Evolutionary conservation across 805 yeast species (phyloP).

Genomic region (Saccharomyces cerevisiae): DNA sequence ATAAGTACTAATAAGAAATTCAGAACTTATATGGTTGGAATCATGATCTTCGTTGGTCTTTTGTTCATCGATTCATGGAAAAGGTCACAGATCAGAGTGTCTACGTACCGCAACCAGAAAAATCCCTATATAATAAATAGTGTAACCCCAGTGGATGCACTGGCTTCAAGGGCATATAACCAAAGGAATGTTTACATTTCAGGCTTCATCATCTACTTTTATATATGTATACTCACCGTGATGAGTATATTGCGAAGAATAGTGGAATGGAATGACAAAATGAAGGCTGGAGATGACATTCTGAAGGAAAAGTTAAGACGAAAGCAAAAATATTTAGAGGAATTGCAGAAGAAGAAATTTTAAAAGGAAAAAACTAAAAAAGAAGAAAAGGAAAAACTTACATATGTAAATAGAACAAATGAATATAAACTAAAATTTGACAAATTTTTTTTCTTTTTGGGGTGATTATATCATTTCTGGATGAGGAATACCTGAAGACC

Average conservation of each 20-base stretch:
- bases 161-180: constrained; percentile 53
- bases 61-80: constrained; percentile 50
- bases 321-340: constrained; percentile 39
- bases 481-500: constrained; percentile 45
- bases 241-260: constrained; percentile 44
- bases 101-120: constrained; percentile 15
- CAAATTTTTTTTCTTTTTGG: background rate
- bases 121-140: constrained; percentile 14
- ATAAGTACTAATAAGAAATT: background rate
- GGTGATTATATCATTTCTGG: constrained; percentile 1
- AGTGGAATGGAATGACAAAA: constrained; percentile 35
- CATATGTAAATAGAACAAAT: background rate
- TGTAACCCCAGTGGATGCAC: constrained; percentile 38
- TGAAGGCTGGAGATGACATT: background rate
- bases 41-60: constrained; percentile 33
- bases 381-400: background rate
- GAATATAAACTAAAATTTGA: background rate
- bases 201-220: constrained; percentile 53
- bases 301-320: constrained; percentile 32
- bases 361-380: background rate
- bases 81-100: constrained; percentile 32
- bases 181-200: constrained; percentile 57
- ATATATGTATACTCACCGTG: constrained; percentile 47
- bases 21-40: background rate
- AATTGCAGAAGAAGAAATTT: constrained; percentile 32